Evolutionary conservation across 495 filamentous ascomycete species (phyloP).

Genomic region (Chaetomidium leptoderma): DNA sequence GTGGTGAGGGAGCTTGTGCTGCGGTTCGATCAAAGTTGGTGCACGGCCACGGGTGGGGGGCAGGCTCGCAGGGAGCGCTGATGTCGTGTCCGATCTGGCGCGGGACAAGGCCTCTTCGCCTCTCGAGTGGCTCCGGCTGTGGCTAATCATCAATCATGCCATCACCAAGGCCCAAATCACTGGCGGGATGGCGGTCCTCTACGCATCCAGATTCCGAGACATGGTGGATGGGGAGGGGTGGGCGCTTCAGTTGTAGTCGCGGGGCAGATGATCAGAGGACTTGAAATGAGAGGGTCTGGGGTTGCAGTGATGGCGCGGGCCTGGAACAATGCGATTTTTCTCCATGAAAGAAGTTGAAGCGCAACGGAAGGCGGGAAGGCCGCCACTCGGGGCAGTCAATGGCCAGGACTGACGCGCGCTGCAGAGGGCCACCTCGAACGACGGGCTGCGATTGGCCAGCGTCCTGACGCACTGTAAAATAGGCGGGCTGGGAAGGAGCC

Average conservation of each 20-base stretch:
- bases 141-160: conserved; percentile 26
- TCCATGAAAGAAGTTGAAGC: not conserved
- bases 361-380: not conserved
- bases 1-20: conserved; percentile 6
- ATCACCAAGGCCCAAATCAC: not conserved
- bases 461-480: conserved; percentile 11
- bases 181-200: conserved; percentile 10
- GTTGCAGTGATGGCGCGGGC: conserved; percentile 10
- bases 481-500: conserved; percentile 16
- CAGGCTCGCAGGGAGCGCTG: conserved; percentile 21
- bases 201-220: conserved; percentile 17
- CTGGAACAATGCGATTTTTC: conserved; percentile 6
- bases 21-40: conserved; percentile 5
- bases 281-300: not conserved
- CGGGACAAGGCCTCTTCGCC: conserved; percentile 10
- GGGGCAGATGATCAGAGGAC: conserved; percentile 16
- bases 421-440: not conserved
- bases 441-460: conserved; percentile 7
- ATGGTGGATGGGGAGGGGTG: conserved; percentile 4
- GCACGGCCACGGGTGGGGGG: conserved; percentile 19
- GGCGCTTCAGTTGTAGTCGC: not conserved
- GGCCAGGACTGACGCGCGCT: not conserved
- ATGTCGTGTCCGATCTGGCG: conserved; percentile 15
- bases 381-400: not conserved
- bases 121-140: conserved; percentile 5